Evolutionary conservation across 192 early-diverging fungal species (phyloP).

Genomic region (Allomyces macrogynus): DNA sequence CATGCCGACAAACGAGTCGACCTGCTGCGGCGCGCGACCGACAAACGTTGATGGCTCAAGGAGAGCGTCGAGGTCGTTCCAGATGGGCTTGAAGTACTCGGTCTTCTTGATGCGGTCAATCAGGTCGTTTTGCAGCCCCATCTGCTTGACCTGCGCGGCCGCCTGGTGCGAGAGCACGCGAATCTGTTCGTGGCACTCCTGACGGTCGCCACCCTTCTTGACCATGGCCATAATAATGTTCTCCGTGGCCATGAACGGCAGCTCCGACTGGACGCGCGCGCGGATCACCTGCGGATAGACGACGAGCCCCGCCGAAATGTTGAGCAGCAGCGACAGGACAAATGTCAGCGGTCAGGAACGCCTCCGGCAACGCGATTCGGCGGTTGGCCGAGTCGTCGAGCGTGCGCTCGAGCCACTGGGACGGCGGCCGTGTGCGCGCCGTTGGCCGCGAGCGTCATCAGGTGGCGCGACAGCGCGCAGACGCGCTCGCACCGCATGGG

Average conservation of each 20-base stretch:
- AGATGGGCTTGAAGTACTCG: conserved; percentile 74
- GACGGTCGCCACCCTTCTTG: conserved; percentile 83
- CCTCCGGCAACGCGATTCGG: conserved; percentile 85
- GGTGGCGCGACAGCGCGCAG: conserved; percentile 83
- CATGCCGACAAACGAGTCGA: conserved; percentile 42
- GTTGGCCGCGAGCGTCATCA: conserved; percentile 76
- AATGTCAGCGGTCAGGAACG: conserved; percentile 92
- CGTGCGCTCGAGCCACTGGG: conserved; percentile 95
- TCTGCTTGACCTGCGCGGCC: conserved; percentile 69
- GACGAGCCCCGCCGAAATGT: conserved; percentile 92
- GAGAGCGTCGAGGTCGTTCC: conserved; percentile 47
- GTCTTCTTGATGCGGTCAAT: conserved; percentile 67
- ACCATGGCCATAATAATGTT: conserved; percentile 99
- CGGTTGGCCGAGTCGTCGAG: conserved; percentile 95
- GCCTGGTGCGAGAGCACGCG: conserved; percentile 87
- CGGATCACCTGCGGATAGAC: conserved; percentile 91
- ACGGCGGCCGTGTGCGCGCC: conserved; percentile 71
- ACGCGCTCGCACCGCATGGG: conserved; percentile 97
- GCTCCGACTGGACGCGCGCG: conserved; percentile 73
- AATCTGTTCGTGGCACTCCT: conserved; percentile 92
- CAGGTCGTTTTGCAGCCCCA: conserved; percentile 87
- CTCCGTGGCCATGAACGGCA: conserved; percentile 99
- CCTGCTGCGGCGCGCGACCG: conserved; percentile 86
- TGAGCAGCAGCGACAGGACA: conserved; percentile 79
- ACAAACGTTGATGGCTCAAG: conserved; percentile 82